Base-by-base conservation (phyloP, 345 rosid genomes). In the Erucastrum elatum region DNA sequence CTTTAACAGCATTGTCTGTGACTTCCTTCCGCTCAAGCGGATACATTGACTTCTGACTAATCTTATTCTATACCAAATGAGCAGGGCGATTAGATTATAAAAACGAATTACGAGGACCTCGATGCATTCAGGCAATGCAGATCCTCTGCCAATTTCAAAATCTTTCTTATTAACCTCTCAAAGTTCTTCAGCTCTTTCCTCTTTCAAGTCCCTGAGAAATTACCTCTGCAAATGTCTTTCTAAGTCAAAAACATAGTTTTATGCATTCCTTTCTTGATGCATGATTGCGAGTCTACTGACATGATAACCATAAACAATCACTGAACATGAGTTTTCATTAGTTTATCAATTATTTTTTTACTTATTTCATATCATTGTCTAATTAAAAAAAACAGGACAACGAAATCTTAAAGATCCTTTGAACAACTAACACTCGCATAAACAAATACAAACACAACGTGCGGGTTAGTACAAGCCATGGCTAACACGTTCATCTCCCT, bases 391-490 rank as follows among this genome's bases (percentile, higher is more conserved):
- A 9, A 6, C 53, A 41, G 4, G 66, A 59, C n/a, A 15, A 71
- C 3, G 30, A 55, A 55, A 71, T 58, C 68, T 27, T 58, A 9
- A 46, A 64, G 39, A 55, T 71, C 68, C 68, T 78, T 55, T 33
- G 39, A 59, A 58, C 56, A 33, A 72, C 72, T 58, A 78, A 59
- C 29, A 71, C 21, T 21, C 17, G 35, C 46, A 30, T 72, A 66
- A 34, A 67, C 10, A 59, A 59, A 60, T 9, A 62, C 15, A 13
- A 35, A 62, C 25, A 53, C 53, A 62, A 80, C 75, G 79, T 74
- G 82, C 71, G 71, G 75, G 61, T 80, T 53, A 68, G 82, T 68
- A 68, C 5, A 1, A 46, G 30, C 82, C 70, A 73, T 79, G 77
- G 70, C 78, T 73, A 79, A 73, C 78, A 73, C 82, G 78, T 63